phyloP scores from a whole-genome alignment of 371 early-diverging fungal genomes.

The Mortierella sp. region DNA sequence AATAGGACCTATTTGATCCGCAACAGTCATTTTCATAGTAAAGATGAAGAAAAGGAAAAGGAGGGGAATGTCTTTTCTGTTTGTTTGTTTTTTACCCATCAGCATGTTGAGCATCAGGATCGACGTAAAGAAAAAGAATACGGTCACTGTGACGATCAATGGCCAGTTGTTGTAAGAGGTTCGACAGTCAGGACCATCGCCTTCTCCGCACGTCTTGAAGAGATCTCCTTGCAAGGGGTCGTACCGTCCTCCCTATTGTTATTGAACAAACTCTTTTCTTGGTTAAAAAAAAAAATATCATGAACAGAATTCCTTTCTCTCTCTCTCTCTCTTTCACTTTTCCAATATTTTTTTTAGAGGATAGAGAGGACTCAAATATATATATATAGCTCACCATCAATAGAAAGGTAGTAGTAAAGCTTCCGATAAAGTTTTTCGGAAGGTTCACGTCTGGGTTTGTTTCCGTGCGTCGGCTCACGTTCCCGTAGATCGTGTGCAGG shows the following conservation, averaged over 20 bases:
- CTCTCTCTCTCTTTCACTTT: no score
- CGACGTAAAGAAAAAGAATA: constrained; percentile 22
- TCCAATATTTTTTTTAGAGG: no score
- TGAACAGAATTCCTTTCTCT: background rate
- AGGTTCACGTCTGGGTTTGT: background rate
- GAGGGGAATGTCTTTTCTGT: no score
- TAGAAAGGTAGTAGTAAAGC: constrained; percentile 28
- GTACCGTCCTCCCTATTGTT: no score
- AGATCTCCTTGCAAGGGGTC: no score
- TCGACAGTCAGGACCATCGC: no score
- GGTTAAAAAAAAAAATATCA: background rate
- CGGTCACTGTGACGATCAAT: constrained; percentile 12
- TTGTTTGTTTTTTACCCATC: constrained; percentile 19
- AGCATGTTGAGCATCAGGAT: constrained; percentile 35
- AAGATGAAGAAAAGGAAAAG: no score
- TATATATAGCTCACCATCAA: constrained; percentile 39
- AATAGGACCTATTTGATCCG: background rate
- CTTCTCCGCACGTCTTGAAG: no score
- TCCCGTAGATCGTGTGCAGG: constrained; percentile 19
- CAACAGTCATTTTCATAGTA: no score
- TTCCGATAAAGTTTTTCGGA: constrained; percentile 7
- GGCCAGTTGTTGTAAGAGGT: no score
- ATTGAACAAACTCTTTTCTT: background rate
- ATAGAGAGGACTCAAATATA: no score
- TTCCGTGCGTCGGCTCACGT: no score